A percentile compares a stretch with the other conserved stretches of the same genome.
Evolutionary conservation across 2,329 filamentous ascomycete genomes (phyloP).

Genomic region (Microcyclospora pomicola): DNA sequence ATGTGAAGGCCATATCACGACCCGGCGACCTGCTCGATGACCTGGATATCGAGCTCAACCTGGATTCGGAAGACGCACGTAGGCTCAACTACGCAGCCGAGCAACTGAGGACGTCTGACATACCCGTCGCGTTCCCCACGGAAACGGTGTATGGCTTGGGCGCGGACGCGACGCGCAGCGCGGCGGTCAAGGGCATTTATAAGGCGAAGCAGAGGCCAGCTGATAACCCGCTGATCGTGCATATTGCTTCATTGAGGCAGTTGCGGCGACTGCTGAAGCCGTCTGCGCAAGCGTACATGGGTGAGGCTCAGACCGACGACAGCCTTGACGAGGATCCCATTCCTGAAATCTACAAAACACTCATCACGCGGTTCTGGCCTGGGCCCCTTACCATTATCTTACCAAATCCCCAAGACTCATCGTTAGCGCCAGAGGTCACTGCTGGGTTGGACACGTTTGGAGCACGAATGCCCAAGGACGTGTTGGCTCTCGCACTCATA

Average conservation of each 20-base stretch:
- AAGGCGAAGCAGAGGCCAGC: constrained; percentile 76
- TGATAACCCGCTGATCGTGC: constrained; percentile 92
- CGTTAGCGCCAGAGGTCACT: constrained; percentile 81
- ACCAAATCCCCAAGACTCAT: constrained; percentile 54
- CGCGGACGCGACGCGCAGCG: constrained; percentile 81
- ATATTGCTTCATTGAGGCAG: constrained; percentile 71
- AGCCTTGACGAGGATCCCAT: constrained; percentile 34
- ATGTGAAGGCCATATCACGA: constrained; percentile 18
- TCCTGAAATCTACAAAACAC: constrained; percentile 59
- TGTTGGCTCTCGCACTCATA: constrained; percentile 80
- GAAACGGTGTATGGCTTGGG: constrained; percentile 96
- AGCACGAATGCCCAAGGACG: constrained; percentile 72
- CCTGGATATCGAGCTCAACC: constrained; percentile 17
- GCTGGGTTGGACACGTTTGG: constrained; percentile 75
- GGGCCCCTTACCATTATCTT: constrained; percentile 86
- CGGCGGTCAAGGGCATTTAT: constrained; percentile 82
- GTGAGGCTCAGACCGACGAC: constrained; percentile 9
- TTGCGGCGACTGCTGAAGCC: constrained; percentile 45
- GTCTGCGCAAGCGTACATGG: constrained; percentile 3
- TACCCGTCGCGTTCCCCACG: constrained; percentile 87
- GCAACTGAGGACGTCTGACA: constrained; percentile 49
- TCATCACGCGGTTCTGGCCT: constrained; percentile 83
- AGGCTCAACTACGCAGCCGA: constrained; percentile 51
- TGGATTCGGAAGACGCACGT: constrained; percentile 30
- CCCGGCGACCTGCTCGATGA: constrained; percentile 23